Base-by-base conservation (phyloP, 208 protist genomes). In the Leishmania martiniquensis region DNA sequence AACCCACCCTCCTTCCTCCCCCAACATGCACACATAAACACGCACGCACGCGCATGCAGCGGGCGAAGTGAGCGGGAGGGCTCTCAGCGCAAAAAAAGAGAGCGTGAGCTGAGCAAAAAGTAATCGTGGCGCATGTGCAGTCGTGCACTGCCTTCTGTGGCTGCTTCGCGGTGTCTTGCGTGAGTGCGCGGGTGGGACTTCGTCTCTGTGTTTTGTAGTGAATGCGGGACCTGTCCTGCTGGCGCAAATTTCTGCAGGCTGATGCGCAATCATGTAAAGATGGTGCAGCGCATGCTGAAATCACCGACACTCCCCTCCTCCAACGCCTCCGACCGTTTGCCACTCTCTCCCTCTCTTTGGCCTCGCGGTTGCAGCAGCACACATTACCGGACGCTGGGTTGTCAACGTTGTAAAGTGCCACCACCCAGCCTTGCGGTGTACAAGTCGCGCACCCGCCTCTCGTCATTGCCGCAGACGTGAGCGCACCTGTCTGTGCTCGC, bases 21-120 rank as follows among this genome's bases (percentile, higher is more conserved):
- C n/a, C n/a, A n/a, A n/a, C n/a, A n/a, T n/a, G 44, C 20, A 47
- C 62, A 65, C 60, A 66, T 32, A 66, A 25, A 66, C 60, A 66
- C 37, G 34, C 63, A 68, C 63, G 49, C 63, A 68, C 42, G 32
- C 42, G 51, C 39, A 69, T n/a, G 32, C 25, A 63, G 57, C n/a
- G n/a, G n/a, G n/a, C n/a, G n/a, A n/a, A n/a, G n/a, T n/a, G n/a
- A n/a, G n/a, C n/a, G n/a, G n/a, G 29, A 17, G 57, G 0, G 12
- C 57, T 63, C 29, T 3, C n/a, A n/a, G n/a, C n/a, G 25, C 57
- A 2, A 37, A 0, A 17, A 6, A 20, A 37, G 37, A 13, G 37
- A 15, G 12, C 49, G n/a, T 29, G 4, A 51, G 47, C n/a, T n/a
- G 15, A 51, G 1, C 3, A 62, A 63, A 37, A 6, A 37, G 37